Evolutionary conservation across 441 rosid species (phyloP).

Genomic region (Pelargonium exstipulatum): DNA sequence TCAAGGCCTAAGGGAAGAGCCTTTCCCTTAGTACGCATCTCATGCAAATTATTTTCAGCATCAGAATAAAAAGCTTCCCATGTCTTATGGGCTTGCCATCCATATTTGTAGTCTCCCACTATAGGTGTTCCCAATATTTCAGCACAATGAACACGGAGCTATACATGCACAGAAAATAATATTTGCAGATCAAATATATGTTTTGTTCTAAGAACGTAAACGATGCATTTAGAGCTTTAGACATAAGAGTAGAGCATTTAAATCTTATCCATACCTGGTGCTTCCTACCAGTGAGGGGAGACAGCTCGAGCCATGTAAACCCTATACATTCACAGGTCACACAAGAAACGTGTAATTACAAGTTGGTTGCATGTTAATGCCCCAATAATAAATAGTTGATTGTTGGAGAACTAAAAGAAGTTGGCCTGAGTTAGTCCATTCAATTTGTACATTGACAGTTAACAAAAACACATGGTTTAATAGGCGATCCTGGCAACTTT

Average conservation of each 20-base stretch:
- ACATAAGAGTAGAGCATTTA: conserved; percentile 1
- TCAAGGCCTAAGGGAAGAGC: conserved; percentile 55
- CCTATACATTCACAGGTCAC: conserved; percentile 39
- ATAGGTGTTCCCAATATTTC: conserved; percentile 87
- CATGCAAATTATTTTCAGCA: conserved; percentile 16
- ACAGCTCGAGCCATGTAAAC: conserved; percentile 78
- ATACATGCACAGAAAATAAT: conserved; percentile 9
- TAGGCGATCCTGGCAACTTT: background rate
- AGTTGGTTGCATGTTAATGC: background rate
- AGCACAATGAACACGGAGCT: conserved; percentile 96
- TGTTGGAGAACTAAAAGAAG: too few species aligned
- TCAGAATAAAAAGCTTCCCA: conserved; percentile 34
- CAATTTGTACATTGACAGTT: too few species aligned
- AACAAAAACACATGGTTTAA: too few species aligned
- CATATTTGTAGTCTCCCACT: conserved; percentile 87
- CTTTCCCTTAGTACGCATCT: conserved; percentile 21
- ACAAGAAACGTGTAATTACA: conserved; percentile 15
- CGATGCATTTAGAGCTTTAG: background rate
- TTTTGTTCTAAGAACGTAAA: background rate
- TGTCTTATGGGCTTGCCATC: conserved; percentile 71
- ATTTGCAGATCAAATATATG: conserved; percentile 4
- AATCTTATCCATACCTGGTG: conserved; percentile 61
- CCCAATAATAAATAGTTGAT: too few species aligned
- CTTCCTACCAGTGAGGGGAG: conserved; percentile 89
- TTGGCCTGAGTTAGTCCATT: too few species aligned